These are phyloP conservation scores for Linderniella brevidens DNA, from an alignment of 257 asterid genomes.

Conservation along the genomic window DNA sequence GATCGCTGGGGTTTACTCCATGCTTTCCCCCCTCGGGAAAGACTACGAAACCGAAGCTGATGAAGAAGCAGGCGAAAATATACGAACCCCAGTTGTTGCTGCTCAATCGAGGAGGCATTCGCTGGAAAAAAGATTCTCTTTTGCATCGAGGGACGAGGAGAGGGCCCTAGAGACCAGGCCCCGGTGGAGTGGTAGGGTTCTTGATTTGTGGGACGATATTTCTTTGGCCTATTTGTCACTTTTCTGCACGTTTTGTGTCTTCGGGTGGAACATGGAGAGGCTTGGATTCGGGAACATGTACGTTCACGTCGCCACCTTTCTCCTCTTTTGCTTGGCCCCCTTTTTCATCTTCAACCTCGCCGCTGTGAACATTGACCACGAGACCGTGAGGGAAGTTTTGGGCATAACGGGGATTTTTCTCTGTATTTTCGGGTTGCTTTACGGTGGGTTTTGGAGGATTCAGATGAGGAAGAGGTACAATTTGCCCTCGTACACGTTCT, in stretches of 20 bases:
- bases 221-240: conserved; percentile 72
- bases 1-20: conserved; percentile 46
- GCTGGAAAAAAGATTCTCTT: conserved; percentile 42
- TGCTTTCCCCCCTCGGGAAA: conserved; percentile 75
- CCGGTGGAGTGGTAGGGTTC: conserved; percentile 72
- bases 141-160: conserved; percentile 22
- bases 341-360: conserved; percentile 81
- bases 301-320: conserved; percentile 78
- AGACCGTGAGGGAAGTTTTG: conserved; percentile 41
- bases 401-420: conserved; percentile 66
- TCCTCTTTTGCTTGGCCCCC: conserved; percentile 81
- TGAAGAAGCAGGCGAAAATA: conserved; percentile 39
- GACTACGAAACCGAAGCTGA: conserved; percentile 42
- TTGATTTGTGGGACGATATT: conserved; percentile 82
- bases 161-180: conserved; percentile 38
- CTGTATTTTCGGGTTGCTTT: conserved; percentile 65
- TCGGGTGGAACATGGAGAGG: conserved; percentile 95
- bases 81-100: conserved; percentile 14
- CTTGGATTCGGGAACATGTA: conserved; percentile 91
- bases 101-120: conserved; percentile 25
- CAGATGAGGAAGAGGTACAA: conserved; percentile 79
- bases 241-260: conserved; percentile 81
- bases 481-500: conserved; percentile 41
- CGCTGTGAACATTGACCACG: conserved; percentile 59
- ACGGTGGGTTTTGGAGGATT: conserved; percentile 94